These are phyloP conservation scores for Knoxia roxburghii DNA, from an alignment of 257 asterid species.

Conservation along the genomic window DNA sequence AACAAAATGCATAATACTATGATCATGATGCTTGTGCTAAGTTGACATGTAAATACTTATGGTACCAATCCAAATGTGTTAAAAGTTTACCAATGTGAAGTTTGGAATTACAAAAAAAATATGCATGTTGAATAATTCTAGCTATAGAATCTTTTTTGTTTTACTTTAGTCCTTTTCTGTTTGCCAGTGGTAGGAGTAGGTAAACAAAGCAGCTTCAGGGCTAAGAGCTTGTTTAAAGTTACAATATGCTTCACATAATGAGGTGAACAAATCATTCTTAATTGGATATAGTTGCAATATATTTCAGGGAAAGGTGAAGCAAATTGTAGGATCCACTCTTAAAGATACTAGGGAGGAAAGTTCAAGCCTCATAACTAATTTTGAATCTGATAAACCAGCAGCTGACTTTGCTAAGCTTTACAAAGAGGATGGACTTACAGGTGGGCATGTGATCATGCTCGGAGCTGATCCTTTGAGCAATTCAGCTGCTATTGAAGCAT, in stretches of 20 bases:
- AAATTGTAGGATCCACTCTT: conserved; percentile 97
- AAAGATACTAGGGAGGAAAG: conserved; percentile 60
- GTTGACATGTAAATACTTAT: neutral
- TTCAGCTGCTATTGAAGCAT: conserved; percentile 80
- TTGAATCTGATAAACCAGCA: conserved; percentile 86
- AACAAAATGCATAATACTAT: neutral
- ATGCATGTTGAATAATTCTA: neutral
- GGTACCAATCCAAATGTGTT: neutral
- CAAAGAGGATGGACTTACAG: conserved; percentile 66
- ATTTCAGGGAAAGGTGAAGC: conserved; percentile 94
- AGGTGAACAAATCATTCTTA: conserved; percentile 5
- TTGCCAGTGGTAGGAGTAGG: neutral
- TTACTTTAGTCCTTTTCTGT: neutral
- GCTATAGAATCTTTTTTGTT: neutral
- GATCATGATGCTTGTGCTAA: neutral
- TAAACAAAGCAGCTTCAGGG: neutral
- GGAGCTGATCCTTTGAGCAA: conserved; percentile 89
- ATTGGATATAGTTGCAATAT: neutral
- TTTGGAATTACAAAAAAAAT: neutral
- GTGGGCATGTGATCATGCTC: conserved; percentile 97
- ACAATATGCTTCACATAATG: neutral
- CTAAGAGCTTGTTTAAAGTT: too few relatives aligned
- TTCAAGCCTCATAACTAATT: conserved; percentile 76
- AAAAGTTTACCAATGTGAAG: neutral
- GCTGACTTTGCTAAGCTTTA: conserved; percentile 86